Evolutionary conservation across 495 filamentous ascomycete genomes (phyloP).

Genomic region (Trichodelitschia bisporula): DNA sequence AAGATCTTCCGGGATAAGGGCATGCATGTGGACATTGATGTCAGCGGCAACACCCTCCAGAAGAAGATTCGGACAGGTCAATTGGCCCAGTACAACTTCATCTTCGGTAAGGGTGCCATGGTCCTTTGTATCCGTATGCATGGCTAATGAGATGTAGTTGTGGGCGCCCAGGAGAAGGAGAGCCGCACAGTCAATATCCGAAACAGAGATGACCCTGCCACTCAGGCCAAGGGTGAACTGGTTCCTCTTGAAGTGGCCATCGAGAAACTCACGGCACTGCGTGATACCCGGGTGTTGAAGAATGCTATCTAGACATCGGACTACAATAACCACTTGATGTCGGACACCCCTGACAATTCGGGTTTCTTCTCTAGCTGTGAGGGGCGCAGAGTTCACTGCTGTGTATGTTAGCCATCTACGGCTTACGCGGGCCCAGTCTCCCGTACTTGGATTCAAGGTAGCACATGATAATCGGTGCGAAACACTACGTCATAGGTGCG

Average conservation of each 20-base stretch:
- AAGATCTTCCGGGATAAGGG: conserved; percentile 27
- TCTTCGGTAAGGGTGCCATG: conserved; percentile 33
- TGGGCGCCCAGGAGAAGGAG: conserved; percentile 62
- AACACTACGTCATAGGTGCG: too few relatives aligned
- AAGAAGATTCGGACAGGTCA: conserved; percentile 90
- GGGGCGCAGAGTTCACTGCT: too few relatives aligned
- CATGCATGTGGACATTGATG: conserved; percentile 66
- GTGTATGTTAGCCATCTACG: too few relatives aligned
- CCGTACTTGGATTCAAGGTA: too few relatives aligned
- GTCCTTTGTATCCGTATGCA: not conserved
- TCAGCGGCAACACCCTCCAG: conserved; percentile 75
- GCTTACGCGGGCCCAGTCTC: too few relatives aligned
- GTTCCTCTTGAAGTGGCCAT: conserved; percentile 56
- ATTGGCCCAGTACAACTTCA: conserved; percentile 75
- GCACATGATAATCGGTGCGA: too few relatives aligned
- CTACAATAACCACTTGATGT: too few relatives aligned
- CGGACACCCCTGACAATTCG: too few relatives aligned
- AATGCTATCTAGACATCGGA: conserved; percentile 26
- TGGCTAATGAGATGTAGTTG: conserved; percentile 26
- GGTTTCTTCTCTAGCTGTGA: too few relatives aligned
- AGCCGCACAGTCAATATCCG: conserved; percentile 63
- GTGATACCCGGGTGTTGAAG: conserved; percentile 34
- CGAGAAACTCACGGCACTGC: conserved; percentile 41
- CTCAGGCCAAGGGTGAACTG: conserved; percentile 48
- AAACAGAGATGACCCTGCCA: conserved; percentile 66